Conservation (phyloP, 1,284 basidiomycete genomes). For the Apiotrichum sp. region DNA sequence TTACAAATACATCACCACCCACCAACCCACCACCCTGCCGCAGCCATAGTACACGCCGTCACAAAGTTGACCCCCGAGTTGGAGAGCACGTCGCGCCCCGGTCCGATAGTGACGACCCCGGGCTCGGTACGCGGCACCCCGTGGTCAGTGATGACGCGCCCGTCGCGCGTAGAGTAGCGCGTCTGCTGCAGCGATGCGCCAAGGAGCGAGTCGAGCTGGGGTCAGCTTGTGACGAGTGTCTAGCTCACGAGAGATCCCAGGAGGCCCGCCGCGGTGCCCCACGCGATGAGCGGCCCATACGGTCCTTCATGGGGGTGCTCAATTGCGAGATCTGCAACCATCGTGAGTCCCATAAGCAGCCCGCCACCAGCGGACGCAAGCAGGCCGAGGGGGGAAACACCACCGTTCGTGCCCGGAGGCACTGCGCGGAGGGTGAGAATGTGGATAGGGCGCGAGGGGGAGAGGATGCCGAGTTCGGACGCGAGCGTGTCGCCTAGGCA, state of each 20-base stretch:
- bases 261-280: slow-evolving; percentile 63
- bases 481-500: slow-evolving; percentile 36
- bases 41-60: slow-evolving; percentile 26
- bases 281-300: slow-evolving; percentile 45
- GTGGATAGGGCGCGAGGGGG: slow-evolving; percentile 60
- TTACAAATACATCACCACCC: slow-evolving; percentile 1
- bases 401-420: slow-evolving; percentile 89
- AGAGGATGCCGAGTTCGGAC: slow-evolving; percentile 66
- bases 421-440: slow-evolving; percentile 67
- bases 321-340: slow-evolving; percentile 56
- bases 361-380: slow-evolving; percentile 69
- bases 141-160: slow-evolving; percentile 63
- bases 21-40: slow-evolving; percentile 29
- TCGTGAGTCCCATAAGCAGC: slow-evolving; percentile 59
- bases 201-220: slow-evolving; percentile 67
- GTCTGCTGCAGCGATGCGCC: slow-evolving; percentile 84
- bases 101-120: slow-evolving; percentile 56
- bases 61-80: slow-evolving; percentile 52
- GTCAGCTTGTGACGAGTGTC: neutral
- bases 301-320: slow-evolving; percentile 54
- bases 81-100: slow-evolving; percentile 62
- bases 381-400: slow-evolving; percentile 68
- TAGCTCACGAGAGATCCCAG: slow-evolving; percentile 65
- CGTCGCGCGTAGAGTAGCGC: slow-evolving; percentile 60
- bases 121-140: slow-evolving; percentile 26